Evolutionary conservation across 2,329 filamentous ascomycete species (phyloP), one percentile per base, ranked within the genome.

Genomic region (Pseudogymnoascus pannorum): DNA sequence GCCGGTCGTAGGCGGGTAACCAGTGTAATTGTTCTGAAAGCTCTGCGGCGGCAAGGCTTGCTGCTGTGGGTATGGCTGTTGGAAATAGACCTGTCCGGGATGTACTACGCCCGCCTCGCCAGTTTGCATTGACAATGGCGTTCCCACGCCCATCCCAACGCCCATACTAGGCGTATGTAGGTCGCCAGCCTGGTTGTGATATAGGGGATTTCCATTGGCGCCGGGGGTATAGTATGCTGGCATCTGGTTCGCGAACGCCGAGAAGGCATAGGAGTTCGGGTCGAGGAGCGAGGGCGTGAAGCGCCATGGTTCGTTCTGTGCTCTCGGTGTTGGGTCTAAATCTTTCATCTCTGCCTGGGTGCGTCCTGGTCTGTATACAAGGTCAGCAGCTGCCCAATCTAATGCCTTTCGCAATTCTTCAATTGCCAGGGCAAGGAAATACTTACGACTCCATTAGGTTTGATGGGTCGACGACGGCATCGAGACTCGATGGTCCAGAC

Each of bases 271-370:
- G 29, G 90, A 89, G 73, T 88, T 91, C 16, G 91, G 86, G 71
- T 97, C 93, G 71, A 97, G 82, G 62, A 96, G 79, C 20, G 92
- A 94, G 3, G 92, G 91, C 2, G 92, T 96, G 70, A 96, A 92
- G 66, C 89, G 84, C 87, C 92, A 94, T 68, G 83, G 86, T 68
- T 97, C 92, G 69, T 88, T 86, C 42, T 88, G 83, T 16, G 87
- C 88, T 72, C 89, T 85, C 4, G 91, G 91, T 3, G 91, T 96
- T 18, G 89, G 88, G 70, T 96, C 91, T 70, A 89, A 84, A 74
- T 94, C 89, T 72, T 90, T 91, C 65, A 84, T 75, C 62, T 70
- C 69, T 62, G 70, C 69, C 51, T 69, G 66, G 44, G 22, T 51
- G 8, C 22, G 14, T 26, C 22, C 22, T 20, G 29, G 29, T 12